A percentile compares a stretch with the other conserved stretches of the same genome.
These are phyloP conservation scores for Colletotrichum camelliae DNA, from an alignment of 2,329 filamentous ascomycete genomes.

Conservation along the genomic window DNA sequence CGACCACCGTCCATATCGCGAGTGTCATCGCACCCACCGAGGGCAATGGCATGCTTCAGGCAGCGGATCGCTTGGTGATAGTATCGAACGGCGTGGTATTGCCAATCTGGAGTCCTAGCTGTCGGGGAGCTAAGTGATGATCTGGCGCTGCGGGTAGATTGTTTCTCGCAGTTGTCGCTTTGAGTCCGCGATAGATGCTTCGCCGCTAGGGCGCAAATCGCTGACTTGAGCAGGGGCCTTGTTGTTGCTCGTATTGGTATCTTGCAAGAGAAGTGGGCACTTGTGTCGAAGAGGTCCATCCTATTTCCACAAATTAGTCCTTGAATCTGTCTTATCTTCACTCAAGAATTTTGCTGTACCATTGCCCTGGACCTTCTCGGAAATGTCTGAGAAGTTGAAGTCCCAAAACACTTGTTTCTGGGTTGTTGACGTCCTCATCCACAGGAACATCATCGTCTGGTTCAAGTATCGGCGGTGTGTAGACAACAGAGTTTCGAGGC, in stretches of 20 bases:
- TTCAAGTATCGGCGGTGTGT: neutral
- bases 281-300: slow-evolving; percentile 61
- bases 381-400: neutral
- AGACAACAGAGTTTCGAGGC: neutral
- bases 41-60: slow-evolving; percentile 44
- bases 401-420: neutral
- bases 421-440: neutral
- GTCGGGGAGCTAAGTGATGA: slow-evolving; percentile 24
- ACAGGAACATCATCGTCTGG: neutral
- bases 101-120: neutral
- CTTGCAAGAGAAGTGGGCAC: slow-evolving; percentile 64
- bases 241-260: slow-evolving; percentile 62
- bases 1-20: slow-evolving; percentile 35
- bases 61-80: neutral
- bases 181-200: slow-evolving; percentile 69
- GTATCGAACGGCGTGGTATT: neutral
- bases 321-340: neutral
- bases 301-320: neutral
- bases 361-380: slow-evolving; percentile 3
- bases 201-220: slow-evolving; percentile 63
- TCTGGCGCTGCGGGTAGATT: slow-evolving; percentile 60
- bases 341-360: neutral
- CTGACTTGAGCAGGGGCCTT: slow-evolving; percentile 52
- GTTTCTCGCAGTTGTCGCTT: slow-evolving; percentile 36
- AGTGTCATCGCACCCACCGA: neutral